phyloP scores from a whole-genome alignment of 108 stramenopile genomes.

The Cyclotella cryptica region DNA sequence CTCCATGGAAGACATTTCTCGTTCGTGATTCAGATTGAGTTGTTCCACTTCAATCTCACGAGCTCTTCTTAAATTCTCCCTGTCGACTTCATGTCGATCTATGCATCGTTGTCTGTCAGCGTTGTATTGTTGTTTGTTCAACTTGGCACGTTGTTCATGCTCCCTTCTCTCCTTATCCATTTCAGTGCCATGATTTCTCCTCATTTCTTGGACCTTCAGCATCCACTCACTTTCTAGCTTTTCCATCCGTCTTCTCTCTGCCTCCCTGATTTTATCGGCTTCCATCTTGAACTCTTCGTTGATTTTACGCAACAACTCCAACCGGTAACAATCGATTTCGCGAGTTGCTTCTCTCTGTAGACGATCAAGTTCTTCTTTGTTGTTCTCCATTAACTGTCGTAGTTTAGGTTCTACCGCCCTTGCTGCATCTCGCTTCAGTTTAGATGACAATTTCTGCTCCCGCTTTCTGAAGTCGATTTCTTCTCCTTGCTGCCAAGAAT shows the following conservation, averaged over 20 bases:
- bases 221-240: slow-evolving; percentile 38
- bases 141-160: slow-evolving; percentile 12
- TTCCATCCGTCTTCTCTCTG: slow-evolving; percentile 31
- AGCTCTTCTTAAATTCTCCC: slow-evolving; percentile 13
- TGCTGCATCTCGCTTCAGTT: slow-evolving; percentile 46
- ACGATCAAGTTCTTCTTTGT: slow-evolving; percentile 33
- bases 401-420: slow-evolving; percentile 40
- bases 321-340: slow-evolving; percentile 34
- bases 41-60: slow-evolving; percentile 16
- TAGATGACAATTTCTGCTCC: slow-evolving; percentile 32
- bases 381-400: slow-evolving; percentile 25
- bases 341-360: slow-evolving; percentile 30
- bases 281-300: slow-evolving; percentile 31
- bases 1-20: slow-evolving; percentile 26
- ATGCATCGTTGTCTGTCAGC: slow-evolving; percentile 10
- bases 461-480: slow-evolving; percentile 31
- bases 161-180: slow-evolving; percentile 28
- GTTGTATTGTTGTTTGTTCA: slow-evolving; percentile 26
- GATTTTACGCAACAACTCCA: slow-evolving; percentile 34
- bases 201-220: slow-evolving; percentile 24
- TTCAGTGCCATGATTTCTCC: slow-evolving; percentile 16
- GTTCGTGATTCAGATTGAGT: slow-evolving; percentile 1
- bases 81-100: slow-evolving; percentile 21
- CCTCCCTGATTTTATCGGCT: slow-evolving; percentile 15
- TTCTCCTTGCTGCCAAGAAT: slow-evolving; percentile 36